Conservation (phyloP, 2,329 filamentous ascomycete species). For the Colletotrichum phormii region DNA sequence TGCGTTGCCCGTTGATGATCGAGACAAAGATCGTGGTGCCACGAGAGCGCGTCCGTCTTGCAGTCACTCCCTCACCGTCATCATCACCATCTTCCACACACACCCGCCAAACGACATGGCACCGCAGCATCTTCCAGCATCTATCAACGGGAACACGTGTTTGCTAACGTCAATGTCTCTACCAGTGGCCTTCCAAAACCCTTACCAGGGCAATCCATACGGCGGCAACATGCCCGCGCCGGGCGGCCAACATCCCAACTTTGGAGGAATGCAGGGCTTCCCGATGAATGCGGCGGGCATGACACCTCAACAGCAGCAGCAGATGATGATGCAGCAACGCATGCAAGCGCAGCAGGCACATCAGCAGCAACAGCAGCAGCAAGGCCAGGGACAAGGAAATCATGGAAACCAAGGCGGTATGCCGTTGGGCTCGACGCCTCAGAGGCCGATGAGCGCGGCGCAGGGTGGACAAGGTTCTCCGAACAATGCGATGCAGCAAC, state of each 20-base stretch:
- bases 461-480: conserved; percentile 47
- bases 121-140: conserved; percentile 33
- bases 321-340: conserved; percentile 43
- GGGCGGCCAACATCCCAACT: conserved; percentile 64
- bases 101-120: background rate
- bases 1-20: background rate
- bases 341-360: conserved; percentile 41
- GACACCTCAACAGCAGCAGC: conserved; percentile 50
- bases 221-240: conserved; percentile 62
- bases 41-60: background rate
- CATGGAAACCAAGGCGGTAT: conserved; percentile 38
- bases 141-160: conserved; percentile 38
- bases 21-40: background rate
- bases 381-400: conserved; percentile 50
- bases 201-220: conserved; percentile 69
- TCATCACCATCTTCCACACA: background rate
- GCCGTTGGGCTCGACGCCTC: conserved; percentile 44
- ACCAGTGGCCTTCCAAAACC: conserved; percentile 68
- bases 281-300: conserved; percentile 66
- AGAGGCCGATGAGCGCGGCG: conserved; percentile 45
- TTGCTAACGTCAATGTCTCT: conserved; percentile 45
- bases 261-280: conserved; percentile 61
- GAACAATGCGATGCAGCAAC: conserved; percentile 44
- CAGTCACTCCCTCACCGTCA: background rate
- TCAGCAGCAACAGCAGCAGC: conserved; percentile 50